Evolutionary conservation across 208 protist species (phyloP), one percentile per base, ranked within the genome.

Genomic region (Lotmaria passim): DNA sequence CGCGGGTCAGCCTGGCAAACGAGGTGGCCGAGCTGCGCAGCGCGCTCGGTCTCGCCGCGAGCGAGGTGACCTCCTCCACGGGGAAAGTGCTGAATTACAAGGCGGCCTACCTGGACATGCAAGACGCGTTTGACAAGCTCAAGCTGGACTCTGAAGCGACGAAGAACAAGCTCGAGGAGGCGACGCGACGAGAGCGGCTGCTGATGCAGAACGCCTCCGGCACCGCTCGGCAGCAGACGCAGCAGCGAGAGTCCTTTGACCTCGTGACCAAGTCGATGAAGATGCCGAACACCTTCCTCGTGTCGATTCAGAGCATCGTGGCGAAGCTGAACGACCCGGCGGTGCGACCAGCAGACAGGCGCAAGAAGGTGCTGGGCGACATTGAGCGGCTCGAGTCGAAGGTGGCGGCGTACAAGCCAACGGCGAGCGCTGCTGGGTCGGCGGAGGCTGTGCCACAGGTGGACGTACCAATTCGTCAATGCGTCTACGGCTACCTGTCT

Each of bases 11-110:
- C 30, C 57, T 81, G 15, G 28, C 64, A 12, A 33, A 55, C 17
- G 82, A 91, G 67, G 46, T 91, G 31, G 67, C 75, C 2, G 58
- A 65, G 31, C 72, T 91, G 57, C 82, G 81, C 30, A 77, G 76
- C 12, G 59, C 80, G 66, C 72, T 89, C 7, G 80, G 82, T 7
- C 47, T 81, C 39, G 85, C 79, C 12, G 73, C 69, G 15, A 64
- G 64, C 39, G 55, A 53, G 19, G 79, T 48, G 0, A 65, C 58
- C 30, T 55, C 69, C 21, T 76, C 69, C 2, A 74, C 78, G 0
- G 78, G 75, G 7, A 52, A 65, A 21, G 60, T 81, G 14, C 50
- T 79, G n/a, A 81, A 88, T 69, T 80, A 72, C 69, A 81, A 82
- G 46, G 43, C 26, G 6, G 75, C 69, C 39, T 85, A 69, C 57